A percentile compares a stretch with the other conserved stretches of the same genome.
Conservation (phyloP, 805 yeast species). For the Ogataea paraovalis region DNA sequence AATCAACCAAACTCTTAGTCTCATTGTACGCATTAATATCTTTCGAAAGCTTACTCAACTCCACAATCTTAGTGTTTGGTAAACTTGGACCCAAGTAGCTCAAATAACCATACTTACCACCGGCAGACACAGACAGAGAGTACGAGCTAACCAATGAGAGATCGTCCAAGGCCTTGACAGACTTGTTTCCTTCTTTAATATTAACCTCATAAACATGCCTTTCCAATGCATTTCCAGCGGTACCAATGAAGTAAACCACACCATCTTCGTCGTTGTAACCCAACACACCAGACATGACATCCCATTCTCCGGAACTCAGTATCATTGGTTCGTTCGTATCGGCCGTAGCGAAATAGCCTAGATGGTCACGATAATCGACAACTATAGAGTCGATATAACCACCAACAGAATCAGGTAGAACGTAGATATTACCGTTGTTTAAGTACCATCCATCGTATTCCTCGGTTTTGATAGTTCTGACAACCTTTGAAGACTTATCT, state of each 20-base stretch:
- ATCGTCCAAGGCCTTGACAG: constrained; percentile 26
- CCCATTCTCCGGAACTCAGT: constrained; percentile 47
- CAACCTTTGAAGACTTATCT: constrained; percentile 29
- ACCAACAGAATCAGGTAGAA: constrained; percentile 32
- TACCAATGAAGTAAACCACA: constrained; percentile 52
- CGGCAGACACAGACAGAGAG: constrained; percentile 50
- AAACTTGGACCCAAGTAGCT: constrained; percentile 45
- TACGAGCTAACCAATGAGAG: constrained; percentile 41
- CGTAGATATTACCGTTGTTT: constrained; percentile 34
- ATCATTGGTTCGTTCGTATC: constrained; percentile 37
- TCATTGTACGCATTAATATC: constrained; percentile 9
- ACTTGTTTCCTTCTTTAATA: constrained; percentile 27
- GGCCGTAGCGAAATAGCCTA: constrained; percentile 54
- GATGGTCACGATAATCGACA: constrained; percentile 54
- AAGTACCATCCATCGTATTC: constrained; percentile 54
- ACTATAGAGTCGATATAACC: constrained; percentile 67
- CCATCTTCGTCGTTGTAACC: constrained; percentile 45
- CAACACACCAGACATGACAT: constrained; percentile 45
- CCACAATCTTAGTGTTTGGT: constrained; percentile 43
- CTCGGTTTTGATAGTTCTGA: constrained; percentile 41
- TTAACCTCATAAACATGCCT: constrained; percentile 55
- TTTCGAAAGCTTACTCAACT: constrained; percentile 14
- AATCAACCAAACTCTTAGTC: constrained; percentile 13
- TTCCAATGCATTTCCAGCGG: constrained; percentile 50
- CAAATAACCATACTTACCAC: constrained; percentile 49